Evolutionary conservation across 2,329 filamentous ascomycete genomes (phyloP), one percentile per base, ranked within the genome.

Genomic region (Periconia digitata): DNA sequence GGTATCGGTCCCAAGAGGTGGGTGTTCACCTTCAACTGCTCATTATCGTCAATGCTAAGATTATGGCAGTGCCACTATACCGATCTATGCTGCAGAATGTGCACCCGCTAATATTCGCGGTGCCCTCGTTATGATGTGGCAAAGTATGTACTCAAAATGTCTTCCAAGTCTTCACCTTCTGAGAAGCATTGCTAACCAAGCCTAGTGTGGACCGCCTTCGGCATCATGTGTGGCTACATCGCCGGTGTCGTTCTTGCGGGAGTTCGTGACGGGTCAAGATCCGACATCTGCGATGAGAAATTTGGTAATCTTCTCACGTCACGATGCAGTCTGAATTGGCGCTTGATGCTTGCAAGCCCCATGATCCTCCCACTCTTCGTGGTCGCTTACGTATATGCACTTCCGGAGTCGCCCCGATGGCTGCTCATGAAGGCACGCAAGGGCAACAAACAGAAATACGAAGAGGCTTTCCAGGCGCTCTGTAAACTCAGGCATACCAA

Each of bases 81-180:
- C 27, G 3, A 32, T 32, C 8, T 78, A 76, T 51, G 73, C 74
- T 0, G 75, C 76, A 1, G 77, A 79, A 54, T 74, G 72, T 43
- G 69, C 74, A 0, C 77, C 77, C 0, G 74, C 76, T 1, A 72
- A 66, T 3, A 77, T 80, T 29, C 72, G 77, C 46, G 78, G 78
- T 18, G 75, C 72, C 12, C 58, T 78, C 0, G 75, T 75, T 20
- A 77, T 76, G 73, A 66, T 63, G 27, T 78, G 74, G 74, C 74
- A 77, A 43, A 67, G 27, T 32, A 32, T 15, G 27, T 32, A 4
- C 10, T 15, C n/a, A 6, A 12, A 32, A 32, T 15, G 4, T 12
- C 10, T 15, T 32, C 10, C 8, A 13, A 4, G 10, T 15, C 8
- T 32, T 32, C 27, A 32, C 3, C 8, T 13, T 15, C n/a, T 3